phyloP scores from a whole-genome alignment of 306 rosid genomes.

The Lathyrus sativus region DNA sequence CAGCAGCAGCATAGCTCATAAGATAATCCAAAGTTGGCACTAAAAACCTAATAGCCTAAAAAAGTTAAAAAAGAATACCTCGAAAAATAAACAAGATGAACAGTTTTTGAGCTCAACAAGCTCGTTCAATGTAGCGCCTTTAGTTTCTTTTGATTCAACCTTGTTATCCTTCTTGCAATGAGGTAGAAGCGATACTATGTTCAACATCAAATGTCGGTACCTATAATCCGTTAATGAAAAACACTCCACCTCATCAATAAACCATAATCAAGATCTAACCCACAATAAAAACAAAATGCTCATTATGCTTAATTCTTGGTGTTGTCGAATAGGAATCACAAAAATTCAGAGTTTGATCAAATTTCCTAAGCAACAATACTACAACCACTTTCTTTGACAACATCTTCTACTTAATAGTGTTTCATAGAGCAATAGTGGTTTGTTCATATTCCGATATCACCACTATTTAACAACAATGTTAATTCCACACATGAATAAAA shows the following conservation, averaged over 20 bases:
- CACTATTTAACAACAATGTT: too few species aligned
- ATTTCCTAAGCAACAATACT: too few species aligned
- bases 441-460: too few species aligned
- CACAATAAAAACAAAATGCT: background rate
- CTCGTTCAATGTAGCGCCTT: constrained; percentile 85
- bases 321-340: too few species aligned
- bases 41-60: background rate
- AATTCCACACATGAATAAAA: background rate
- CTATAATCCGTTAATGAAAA: constrained; percentile 35
- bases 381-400: too few species aligned
- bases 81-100: constrained; percentile 86
- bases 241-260: constrained; percentile 7
- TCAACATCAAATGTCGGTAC: constrained; percentile 97
- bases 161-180: constrained; percentile 96
- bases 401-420: too few species aligned
- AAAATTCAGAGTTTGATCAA: too few species aligned
- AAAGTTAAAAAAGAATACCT: constrained; percentile 49
- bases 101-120: constrained; percentile 85
- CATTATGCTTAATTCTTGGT: background rate
- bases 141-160: constrained; percentile 84
- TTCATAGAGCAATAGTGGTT: too few species aligned
- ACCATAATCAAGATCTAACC: background rate
- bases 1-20: background rate
- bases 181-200: constrained; percentile 83
- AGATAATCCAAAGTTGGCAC: background rate